These are phyloP conservation scores for Mercurialis annua DNA, from an alignment of 345 rosid species.

Conservation along the genomic window DNA sequence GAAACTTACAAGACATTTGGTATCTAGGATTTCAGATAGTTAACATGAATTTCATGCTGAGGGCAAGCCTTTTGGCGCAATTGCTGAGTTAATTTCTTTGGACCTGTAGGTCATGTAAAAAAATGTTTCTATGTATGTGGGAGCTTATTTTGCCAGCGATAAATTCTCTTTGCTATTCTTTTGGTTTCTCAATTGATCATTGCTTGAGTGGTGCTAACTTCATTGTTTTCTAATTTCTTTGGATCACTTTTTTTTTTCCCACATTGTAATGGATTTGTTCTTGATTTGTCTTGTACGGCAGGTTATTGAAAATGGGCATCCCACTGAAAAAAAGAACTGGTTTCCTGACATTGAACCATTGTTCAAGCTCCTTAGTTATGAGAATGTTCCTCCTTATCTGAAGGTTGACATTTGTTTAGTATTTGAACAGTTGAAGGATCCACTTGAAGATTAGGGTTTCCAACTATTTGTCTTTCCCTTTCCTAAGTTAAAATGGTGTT, in stretches of 20 bases:
- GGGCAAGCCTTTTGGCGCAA: no score
- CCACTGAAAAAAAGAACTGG: constrained; percentile 79
- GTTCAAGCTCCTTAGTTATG: constrained; percentile 94
- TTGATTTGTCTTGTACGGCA: constrained; percentile 22
- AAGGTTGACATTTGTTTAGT: constrained; percentile 47
- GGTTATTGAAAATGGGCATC: constrained; percentile 86
- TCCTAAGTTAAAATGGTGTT: constrained; percentile 14
- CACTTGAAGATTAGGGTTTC: constrained; percentile 5
- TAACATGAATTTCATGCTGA: neutral
- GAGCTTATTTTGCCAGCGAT: neutral
- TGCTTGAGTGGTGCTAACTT: neutral
- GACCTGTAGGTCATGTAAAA: no score
- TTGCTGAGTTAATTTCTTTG: no score
- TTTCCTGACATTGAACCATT: constrained; percentile 89
- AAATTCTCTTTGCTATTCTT: neutral
- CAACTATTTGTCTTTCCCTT: neutral
- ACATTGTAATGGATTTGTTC: neutral
- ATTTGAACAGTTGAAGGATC: neutral
- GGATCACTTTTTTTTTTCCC: neutral
- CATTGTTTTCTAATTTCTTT: neutral
- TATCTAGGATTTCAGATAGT: neutral
- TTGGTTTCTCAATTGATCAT: neutral
- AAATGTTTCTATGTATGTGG: neutral
- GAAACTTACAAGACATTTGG: neutral
- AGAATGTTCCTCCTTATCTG: constrained; percentile 85